Conservation (phyloP, 2,329 filamentous ascomycete species). For the Fusarium sp. region DNA sequence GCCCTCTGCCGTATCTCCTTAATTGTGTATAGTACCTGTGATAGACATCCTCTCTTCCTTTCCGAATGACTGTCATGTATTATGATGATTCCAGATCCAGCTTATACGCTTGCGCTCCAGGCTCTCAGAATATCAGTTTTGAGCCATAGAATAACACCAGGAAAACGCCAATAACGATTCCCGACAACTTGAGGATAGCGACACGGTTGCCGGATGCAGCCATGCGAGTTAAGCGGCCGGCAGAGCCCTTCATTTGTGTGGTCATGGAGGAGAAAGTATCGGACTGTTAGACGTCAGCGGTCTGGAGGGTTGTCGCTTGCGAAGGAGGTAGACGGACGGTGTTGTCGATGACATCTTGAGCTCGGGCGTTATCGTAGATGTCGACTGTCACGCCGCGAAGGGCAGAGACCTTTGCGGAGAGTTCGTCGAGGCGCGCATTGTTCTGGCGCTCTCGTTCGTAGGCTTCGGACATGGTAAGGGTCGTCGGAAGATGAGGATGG, state of each 20-base stretch:
- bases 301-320: not conserved
- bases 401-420: conserved; percentile 89
- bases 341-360: conserved; percentile 88
- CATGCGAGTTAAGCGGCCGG: conserved; percentile 86
- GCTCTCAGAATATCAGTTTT: conserved; percentile 68
- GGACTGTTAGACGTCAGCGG: conserved; percentile 61
- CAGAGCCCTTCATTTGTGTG: conserved; percentile 84
- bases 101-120: conserved; percentile 4
- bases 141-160: conserved; percentile 80
- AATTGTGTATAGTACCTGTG: not conserved
- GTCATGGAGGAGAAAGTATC: conserved; percentile 93
- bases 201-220: conserved; percentile 90
- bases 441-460: conserved; percentile 91
- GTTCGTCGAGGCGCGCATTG: conserved; percentile 91
- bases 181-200: conserved; percentile 89
- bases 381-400: conserved; percentile 94
- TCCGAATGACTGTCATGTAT: not conserved
- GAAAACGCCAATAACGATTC: conserved; percentile 79
- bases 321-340: conserved; percentile 68
- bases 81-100: not conserved
- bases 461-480: conserved; percentile 73
- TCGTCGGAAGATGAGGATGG: not conserved
- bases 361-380: conserved; percentile 95
- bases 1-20: not conserved
- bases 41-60: not conserved